These are phyloP conservation scores for Solanum paucissectum DNA, from an alignment of 257 asterid species.

Conservation along the genomic window DNA sequence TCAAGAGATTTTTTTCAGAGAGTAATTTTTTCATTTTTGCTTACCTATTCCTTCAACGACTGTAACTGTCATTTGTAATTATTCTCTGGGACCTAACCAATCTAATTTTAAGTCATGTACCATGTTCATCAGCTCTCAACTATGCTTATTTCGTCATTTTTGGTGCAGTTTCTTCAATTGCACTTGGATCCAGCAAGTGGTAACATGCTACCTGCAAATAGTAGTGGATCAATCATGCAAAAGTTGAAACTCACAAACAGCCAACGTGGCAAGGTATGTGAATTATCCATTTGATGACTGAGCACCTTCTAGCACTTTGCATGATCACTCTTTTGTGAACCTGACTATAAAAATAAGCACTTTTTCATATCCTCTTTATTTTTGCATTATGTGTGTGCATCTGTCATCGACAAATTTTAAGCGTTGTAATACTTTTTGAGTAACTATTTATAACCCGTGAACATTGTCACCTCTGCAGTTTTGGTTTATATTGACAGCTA, in stretches of 20 bases:
- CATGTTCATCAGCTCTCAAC: not conserved
- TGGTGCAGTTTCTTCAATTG: constrained; percentile 81
- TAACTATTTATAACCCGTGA: not conserved
- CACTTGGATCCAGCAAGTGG: constrained; percentile 95
- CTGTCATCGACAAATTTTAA: not conserved
- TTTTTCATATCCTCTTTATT: not conserved
- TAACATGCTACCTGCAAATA: constrained; percentile 59
- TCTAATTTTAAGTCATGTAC: not conserved
- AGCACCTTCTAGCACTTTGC: not conserved
- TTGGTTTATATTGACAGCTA: not conserved
- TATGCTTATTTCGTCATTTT: constrained; percentile 2
- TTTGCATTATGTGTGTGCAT: not conserved
- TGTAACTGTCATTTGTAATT: not conserved
- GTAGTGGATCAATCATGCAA: constrained; percentile 64
- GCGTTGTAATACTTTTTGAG: not conserved
- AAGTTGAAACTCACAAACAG: constrained; percentile 68
- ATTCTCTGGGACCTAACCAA: not conserved
- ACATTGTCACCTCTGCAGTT: not conserved
- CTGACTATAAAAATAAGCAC: not conserved
- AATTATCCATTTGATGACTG: not conserved
- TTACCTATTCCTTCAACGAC: not conserved
- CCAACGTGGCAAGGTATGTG: constrained; percentile 85
- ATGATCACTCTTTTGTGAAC: not conserved
- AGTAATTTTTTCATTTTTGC: not conserved
- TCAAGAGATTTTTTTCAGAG: not conserved